Conservation (phyloP, 495 filamentous ascomycete species). For the Podospora australis region DNA sequence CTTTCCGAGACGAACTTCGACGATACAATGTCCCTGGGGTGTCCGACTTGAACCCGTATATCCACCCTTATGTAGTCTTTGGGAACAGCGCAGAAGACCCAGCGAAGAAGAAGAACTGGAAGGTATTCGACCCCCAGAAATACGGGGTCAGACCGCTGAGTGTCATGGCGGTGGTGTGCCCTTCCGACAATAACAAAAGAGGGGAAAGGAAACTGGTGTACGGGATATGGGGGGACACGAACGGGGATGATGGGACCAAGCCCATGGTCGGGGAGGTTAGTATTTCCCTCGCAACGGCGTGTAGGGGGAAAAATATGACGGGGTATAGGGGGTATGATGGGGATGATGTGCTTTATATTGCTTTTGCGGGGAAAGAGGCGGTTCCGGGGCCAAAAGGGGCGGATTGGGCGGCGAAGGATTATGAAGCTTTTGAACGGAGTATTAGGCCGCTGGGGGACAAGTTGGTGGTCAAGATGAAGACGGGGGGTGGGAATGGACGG, state of each 20-base stretch:
- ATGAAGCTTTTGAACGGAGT: constrained; percentile 41
- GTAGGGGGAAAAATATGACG: constrained; percentile 40
- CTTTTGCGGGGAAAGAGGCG: constrained; percentile 44
- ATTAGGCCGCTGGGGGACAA: constrained; percentile 42
- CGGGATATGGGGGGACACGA: constrained; percentile 62
- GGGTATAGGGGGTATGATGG: constrained; percentile 46
- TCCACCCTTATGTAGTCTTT: constrained; percentile 62
- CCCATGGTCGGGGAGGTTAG: constrained; percentile 50
- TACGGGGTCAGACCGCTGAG: constrained; percentile 52
- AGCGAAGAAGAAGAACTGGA: constrained; percentile 33
- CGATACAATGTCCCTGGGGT: constrained; percentile 34
- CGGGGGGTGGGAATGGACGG: neutral
- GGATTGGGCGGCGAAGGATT: constrained; percentile 41
- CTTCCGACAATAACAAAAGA: too few species aligned
- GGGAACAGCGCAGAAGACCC: too few species aligned
- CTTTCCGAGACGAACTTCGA: constrained; percentile 44
- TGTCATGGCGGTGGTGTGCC: constrained; percentile 59
- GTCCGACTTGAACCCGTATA: constrained; percentile 52
- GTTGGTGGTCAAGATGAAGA: constrained; percentile 16
- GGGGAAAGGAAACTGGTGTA: constrained; percentile 58
- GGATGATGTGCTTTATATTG: constrained; percentile 50
- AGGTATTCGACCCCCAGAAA: constrained; percentile 40
- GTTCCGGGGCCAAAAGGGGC: constrained; percentile 42
- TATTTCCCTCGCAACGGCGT: constrained; percentile 51
- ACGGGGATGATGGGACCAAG: constrained; percentile 42